phyloP scores from a whole-genome alignment of 495 filamentous ascomycete genomes.

The Paragyromitra xinjiangensis region DNA sequence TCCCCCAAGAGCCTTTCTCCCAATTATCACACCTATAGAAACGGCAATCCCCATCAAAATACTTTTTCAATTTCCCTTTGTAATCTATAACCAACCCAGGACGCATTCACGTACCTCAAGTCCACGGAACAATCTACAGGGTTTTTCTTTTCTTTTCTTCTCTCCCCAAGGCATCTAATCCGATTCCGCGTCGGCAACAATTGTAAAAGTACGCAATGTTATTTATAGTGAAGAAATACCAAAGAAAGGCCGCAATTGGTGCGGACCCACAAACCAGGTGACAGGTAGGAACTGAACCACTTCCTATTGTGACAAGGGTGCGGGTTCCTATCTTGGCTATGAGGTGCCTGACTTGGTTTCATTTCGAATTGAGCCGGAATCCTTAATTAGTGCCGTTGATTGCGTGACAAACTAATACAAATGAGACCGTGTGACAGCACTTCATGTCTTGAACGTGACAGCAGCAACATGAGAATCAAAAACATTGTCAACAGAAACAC shows the following conservation, averaged over 20 bases:
- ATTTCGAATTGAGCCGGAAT: slow-evolving; percentile 7
- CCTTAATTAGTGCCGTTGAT: not conserved
- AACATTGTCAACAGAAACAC: not conserved
- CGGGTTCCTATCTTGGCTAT: not conserved
- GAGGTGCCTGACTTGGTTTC: not conserved
- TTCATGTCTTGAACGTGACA: not conserved
- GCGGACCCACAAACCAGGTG: not conserved
- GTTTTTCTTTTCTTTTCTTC: not conserved
- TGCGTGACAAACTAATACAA: slow-evolving; percentile 1
- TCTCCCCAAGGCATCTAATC: not conserved
- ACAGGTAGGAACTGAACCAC: not conserved
- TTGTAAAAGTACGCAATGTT: not conserved
- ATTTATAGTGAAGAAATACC: not conserved
- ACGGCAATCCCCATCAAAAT: not conserved
- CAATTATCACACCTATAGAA: not conserved
- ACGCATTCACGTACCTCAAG: not conserved
- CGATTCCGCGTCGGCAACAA: not conserved
- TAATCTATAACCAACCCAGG: slow-evolving; percentile 1
- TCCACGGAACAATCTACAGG: not conserved
- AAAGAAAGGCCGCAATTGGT: not conserved
- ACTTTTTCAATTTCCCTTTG: not conserved
- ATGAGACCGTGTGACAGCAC: not conserved
- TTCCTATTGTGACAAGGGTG: not conserved
- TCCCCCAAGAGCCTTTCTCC: not conserved
- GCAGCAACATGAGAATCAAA: not conserved